Percentiles rank a stretch among this genome's conserved stretches.
Evolutionary conservation across 345 rosid genomes (phyloP).

Genomic region (Leavenworthia alabamica): DNA sequence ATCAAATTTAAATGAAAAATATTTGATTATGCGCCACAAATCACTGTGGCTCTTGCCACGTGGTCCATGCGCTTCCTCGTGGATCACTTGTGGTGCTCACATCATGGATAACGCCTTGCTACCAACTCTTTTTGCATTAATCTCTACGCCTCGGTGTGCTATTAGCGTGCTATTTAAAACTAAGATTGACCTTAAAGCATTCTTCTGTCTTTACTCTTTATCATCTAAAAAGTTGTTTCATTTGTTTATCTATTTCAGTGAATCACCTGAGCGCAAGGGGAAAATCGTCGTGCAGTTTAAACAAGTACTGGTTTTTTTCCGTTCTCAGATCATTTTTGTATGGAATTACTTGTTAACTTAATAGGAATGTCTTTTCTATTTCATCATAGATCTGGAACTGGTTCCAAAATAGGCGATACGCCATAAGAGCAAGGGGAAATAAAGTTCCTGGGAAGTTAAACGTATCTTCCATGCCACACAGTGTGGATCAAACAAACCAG

Average conservation of each 20-base stretch:
- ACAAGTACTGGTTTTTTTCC: slow-evolving; percentile 52
- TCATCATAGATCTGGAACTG: slow-evolving; percentile 85
- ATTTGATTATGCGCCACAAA: too few species aligned
- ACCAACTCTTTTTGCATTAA: too few species aligned
- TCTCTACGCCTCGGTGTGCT: too few species aligned
- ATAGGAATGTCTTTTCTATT: not conserved
- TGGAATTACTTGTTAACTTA: not conserved
- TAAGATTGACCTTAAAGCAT: not conserved
- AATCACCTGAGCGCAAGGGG: slow-evolving; percentile 72
- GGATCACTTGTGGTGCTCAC: too few species aligned
- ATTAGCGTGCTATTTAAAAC: too few species aligned
- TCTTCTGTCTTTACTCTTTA: slow-evolving; percentile 3
- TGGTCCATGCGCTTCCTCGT: too few species aligned
- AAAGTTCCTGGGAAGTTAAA: slow-evolving; percentile 78
- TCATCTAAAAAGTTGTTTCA: slow-evolving; percentile 3
- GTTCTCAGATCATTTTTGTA: not conserved
- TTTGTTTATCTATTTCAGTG: slow-evolving; percentile 44
- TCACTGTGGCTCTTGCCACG: too few species aligned
- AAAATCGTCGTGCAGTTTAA: slow-evolving; percentile 84
- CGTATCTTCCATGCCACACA: slow-evolving; percentile 52
- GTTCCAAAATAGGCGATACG: slow-evolving; percentile 98
- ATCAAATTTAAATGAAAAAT: too few species aligned
- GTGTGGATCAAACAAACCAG: slow-evolving; percentile 49
- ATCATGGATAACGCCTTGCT: too few species aligned
- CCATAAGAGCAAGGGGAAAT: slow-evolving; percentile 74